Evolutionary conservation across 208 protist species (phyloP).

Genomic region (Strigomonas galati): DNA sequence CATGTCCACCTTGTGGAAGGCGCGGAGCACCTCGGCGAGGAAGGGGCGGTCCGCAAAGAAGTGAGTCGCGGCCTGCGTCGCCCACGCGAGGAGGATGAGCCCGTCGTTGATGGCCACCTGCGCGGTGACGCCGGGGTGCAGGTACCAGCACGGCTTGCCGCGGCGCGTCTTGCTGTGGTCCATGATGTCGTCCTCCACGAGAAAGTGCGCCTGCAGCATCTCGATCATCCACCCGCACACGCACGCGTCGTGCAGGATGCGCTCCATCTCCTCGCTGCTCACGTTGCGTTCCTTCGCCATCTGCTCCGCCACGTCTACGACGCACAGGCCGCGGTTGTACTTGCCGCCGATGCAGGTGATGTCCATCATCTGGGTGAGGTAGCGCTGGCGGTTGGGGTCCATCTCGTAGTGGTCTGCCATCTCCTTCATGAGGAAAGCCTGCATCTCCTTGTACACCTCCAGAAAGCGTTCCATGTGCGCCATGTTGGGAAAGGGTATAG

Average conservation of each 20-base stretch:
- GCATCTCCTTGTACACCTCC: conserved; percentile 75
- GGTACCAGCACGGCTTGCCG: conserved; percentile 96
- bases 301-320: conserved; percentile 69
- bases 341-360: conserved; percentile 85
- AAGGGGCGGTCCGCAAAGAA: conserved; percentile 86
- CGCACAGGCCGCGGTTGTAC: conserved; percentile 87
- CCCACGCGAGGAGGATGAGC: conserved; percentile 91
- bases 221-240: conserved; percentile 94
- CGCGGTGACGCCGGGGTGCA: conserved; percentile 81
- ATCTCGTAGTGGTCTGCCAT: conserved; percentile 53
- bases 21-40: conserved; percentile 86
- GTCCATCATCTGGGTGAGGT: conserved; percentile 84
- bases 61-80: conserved; percentile 90
- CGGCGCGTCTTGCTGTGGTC: conserved; percentile 93
- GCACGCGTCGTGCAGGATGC: conserved; percentile 79
- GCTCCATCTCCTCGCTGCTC: conserved; percentile 45
- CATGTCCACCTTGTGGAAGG: conserved; percentile 91
- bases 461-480: conserved; percentile 65
- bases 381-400: conserved; percentile 66
- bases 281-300: conserved; percentile 49
- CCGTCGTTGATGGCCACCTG: conserved; percentile 96
- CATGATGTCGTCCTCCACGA: conserved; percentile 98
- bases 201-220: conserved; percentile 95
- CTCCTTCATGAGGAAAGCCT: conserved; percentile 55
- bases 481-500: conserved; percentile 24